Base-by-base conservation (phyloP, 2,329 filamentous ascomycete genomes). In the Tolypocladium paradoxum region DNA sequence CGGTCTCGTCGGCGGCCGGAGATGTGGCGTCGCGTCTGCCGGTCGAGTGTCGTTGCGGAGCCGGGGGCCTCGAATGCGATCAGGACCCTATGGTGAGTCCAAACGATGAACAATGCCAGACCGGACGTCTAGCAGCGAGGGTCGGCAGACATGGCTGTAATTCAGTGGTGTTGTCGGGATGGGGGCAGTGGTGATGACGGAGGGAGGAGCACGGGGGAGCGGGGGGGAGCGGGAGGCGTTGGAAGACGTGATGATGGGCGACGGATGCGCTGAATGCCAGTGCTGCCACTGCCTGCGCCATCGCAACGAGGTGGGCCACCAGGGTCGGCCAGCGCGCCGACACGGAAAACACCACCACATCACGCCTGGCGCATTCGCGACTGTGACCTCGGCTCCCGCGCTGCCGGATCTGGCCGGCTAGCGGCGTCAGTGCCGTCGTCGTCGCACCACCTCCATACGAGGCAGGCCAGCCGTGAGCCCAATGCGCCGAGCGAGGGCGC, bases 51-150 rank as follows among this genome's bases (percentile, higher is more conserved):
- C 22, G 22, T 16, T 31, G 11, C 22, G 34, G 55, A 53, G 57
- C n/a, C 37, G 58, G 56, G 53, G 45, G 53, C 43, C 52, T 54
- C 50, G 54, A 35, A 46, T 53, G 27, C 37, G 43, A 51, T 50
- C 45, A 6, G 53, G 46, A 54, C 52, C 61, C 58, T 60, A 52
- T 52, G 53, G 56, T 54, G 50, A 53, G 51, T 54, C 53, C 48
- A 53, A 51, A 51, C 53, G 53, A 40, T 34, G 56, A 56, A 57
- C 56, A 60, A 58, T 31, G 60, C 61, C 55, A 60, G 60, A 59
- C 56, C 48, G 48, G 48, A 55, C 31, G 58, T 60, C 60, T 63
- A 63, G 60, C 58, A 60, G 55, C 50, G 52, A 51, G 53, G 53
- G 43, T 37, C 50, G 55, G 52, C 50, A 52, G 60, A 53, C 61